phyloP scores from a whole-genome alignment of 768 basidiomycete genomes.

The Serendipita sp. region DNA sequence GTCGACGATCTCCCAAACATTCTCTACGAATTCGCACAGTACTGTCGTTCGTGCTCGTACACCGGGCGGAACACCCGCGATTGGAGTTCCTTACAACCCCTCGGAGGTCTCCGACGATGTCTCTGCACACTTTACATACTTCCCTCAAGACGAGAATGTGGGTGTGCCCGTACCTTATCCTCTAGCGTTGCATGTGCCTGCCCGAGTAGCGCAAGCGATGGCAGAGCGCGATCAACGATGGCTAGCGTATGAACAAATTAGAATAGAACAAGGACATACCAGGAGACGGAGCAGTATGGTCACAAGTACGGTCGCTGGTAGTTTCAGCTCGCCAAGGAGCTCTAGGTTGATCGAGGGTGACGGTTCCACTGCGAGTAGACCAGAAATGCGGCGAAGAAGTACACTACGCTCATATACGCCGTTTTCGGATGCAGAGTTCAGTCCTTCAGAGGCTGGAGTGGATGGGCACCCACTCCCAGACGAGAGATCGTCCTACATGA shows the following conservation, averaged over 20 bases:
- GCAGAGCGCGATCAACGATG: background rate
- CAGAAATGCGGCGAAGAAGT: no score
- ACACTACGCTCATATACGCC: no score
- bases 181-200: background rate
- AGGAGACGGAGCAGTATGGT: background rate
- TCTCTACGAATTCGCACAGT: background rate
- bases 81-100: background rate
- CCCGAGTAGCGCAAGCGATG: background rate
- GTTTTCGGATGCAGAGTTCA: no score
- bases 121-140: background rate
- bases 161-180: background rate
- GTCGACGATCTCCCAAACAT: background rate
- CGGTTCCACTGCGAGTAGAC: no score
- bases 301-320: background rate
- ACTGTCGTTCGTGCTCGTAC: background rate
- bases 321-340: no score
- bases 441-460: no score
- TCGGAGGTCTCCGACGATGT: background rate
- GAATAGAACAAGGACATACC: background rate
- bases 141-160: background rate
- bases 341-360: no score
- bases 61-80: background rate
- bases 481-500: no score
- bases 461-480: no score
- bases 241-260: background rate